These are phyloP conservation scores for Nepenthes gracilis DNA, from an alignment of 148 eudicot genomes.

Conservation along the genomic window DNA sequence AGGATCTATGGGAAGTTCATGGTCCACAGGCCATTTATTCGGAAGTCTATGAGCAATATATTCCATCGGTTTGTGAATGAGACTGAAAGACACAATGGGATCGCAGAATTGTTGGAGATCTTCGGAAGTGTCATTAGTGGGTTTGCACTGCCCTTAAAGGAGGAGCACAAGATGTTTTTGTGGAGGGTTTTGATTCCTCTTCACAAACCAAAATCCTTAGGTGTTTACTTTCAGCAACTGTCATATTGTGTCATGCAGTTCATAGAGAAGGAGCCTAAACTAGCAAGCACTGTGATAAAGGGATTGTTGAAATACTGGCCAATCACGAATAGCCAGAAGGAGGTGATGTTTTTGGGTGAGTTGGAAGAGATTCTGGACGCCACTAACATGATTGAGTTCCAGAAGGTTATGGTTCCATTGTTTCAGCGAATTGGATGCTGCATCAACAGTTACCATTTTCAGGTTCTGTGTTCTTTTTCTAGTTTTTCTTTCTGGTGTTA, in stretches of 20 bases:
- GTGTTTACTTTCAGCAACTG: conserved; percentile 78
- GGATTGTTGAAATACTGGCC: conserved; percentile 95
- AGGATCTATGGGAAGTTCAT: conserved; percentile 90
- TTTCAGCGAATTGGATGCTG: conserved; percentile 77
- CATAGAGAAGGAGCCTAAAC: conserved; percentile 83
- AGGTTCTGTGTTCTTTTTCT: conserved; percentile 29
- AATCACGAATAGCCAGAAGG: conserved; percentile 84
- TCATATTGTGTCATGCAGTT: conserved; percentile 77
- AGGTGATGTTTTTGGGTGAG: conserved; percentile 84
- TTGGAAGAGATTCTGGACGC: conserved; percentile 84
- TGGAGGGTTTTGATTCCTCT: conserved; percentile 76
- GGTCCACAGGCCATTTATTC: conserved; percentile 85
- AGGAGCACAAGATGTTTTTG: conserved; percentile 84
- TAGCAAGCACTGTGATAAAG: conserved; percentile 63
- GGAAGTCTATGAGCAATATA: conserved; percentile 68
- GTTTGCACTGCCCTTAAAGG: conserved; percentile 88
- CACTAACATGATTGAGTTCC: conserved; percentile 74
- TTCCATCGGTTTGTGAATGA: conserved; percentile 69
- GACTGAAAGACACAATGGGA: conserved; percentile 74
- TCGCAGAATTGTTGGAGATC: conserved; percentile 87
- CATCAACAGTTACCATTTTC: conserved; percentile 88
- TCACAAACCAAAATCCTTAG: conserved; percentile 73
- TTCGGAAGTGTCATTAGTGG: conserved; percentile 93
- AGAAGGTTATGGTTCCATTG: conserved; percentile 73
- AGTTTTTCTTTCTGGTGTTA: no score